Conservation (phyloP, 2,329 filamentous ascomycete genomes). For the Ceratocystis eucalypticola region DNA sequence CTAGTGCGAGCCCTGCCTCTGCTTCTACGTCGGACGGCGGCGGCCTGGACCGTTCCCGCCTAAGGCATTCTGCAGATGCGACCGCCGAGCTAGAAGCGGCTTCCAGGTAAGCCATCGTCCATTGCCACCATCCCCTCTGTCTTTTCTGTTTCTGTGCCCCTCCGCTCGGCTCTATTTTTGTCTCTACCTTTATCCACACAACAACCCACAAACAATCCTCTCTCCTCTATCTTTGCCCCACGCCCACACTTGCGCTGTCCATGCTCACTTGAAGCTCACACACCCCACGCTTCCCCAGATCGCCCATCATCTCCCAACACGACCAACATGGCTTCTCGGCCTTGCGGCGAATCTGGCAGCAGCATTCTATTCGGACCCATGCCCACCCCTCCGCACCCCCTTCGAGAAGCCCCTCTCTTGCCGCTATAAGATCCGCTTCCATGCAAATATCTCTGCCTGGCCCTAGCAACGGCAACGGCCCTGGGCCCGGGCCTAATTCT, state of each 20-base stretch:
- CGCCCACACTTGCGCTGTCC: neutral
- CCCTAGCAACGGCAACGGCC: slow-evolving; percentile 26
- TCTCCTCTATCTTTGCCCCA: neutral
- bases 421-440: slow-evolving; percentile 54
- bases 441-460: slow-evolving; percentile 53
- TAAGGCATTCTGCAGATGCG: slow-evolving; percentile 17
- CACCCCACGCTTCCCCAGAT: slow-evolving; percentile 37
- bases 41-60: slow-evolving; percentile 11
- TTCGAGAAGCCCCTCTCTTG: slow-evolving; percentile 45
- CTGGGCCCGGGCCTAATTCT: slow-evolving; percentile 38
- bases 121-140: neutral
- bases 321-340: slow-evolving; percentile 78
- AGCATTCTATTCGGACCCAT: slow-evolving; percentile 52
- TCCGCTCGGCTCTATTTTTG: neutral
- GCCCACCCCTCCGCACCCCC: slow-evolving; percentile 53
- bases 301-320: slow-evolving; percentile 69
- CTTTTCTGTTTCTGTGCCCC: neutral
- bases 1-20: neutral
- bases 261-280: neutral
- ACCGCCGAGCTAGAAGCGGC: slow-evolving; percentile 13
- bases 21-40: neutral
- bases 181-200: neutral
- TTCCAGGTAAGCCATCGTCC: slow-evolving; percentile 11
- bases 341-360: slow-evolving; percentile 84
- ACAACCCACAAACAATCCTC: neutral